Conservation (phyloP, 345 rosid genomes). For the Lumnitzera littorea region DNA sequence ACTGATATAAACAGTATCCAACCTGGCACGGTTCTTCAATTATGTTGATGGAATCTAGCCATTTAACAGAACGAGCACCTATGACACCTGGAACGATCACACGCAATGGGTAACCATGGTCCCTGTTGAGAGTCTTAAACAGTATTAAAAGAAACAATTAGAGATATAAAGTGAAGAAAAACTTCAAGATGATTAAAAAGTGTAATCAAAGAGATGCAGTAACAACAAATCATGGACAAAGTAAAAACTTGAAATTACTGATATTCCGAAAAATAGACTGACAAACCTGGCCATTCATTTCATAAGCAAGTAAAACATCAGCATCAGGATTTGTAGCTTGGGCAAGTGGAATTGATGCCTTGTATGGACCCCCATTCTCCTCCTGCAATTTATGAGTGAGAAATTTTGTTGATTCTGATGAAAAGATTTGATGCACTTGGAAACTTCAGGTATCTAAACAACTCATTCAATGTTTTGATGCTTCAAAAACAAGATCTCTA, state of each 20-base stretch:
- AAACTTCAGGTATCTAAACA: too few species aligned
- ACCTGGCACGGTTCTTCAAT: slow-evolving; percentile 91
- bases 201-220: neutral
- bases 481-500: slow-evolving; percentile 8
- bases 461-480: too few species aligned
- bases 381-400: slow-evolving; percentile 37
- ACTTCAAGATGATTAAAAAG: neutral
- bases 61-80: slow-evolving; percentile 98
- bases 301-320: slow-evolving; percentile 88
- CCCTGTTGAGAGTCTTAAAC: slow-evolving; percentile 75
- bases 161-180: neutral
- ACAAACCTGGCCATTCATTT: slow-evolving; percentile 96
- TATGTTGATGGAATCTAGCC: slow-evolving; percentile 80
- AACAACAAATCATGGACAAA: neutral
- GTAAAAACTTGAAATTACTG: neutral
- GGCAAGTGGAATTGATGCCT: slow-evolving; percentile 80
- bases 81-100: slow-evolving; percentile 94
- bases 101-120: slow-evolving; percentile 88
- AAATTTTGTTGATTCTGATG: neutral
- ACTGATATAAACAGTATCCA: neutral
- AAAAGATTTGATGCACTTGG: too few species aligned
- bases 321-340: slow-evolving; percentile 93
- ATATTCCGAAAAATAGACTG: slow-evolving; percentile 1
- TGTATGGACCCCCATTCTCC: slow-evolving; percentile 98
- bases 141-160: slow-evolving; percentile 5